phyloP scores from a whole-genome alignment of 2,329 filamentous ascomycete genomes.

The Ophiostoma pallidulum region DNA sequence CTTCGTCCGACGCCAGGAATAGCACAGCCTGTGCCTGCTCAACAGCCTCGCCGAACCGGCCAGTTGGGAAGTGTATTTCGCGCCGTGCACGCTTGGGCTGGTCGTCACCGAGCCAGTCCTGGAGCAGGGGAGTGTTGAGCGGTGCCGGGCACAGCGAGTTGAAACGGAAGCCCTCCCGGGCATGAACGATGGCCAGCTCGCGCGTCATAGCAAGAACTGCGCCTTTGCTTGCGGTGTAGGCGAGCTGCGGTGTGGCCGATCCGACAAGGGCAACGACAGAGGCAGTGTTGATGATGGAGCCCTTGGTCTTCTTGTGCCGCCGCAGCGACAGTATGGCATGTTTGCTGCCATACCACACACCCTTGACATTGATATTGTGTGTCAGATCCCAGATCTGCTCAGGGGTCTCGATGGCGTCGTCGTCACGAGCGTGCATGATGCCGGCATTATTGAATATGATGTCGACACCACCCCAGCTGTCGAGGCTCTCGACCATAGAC shows the following conservation, averaged over 20 bases:
- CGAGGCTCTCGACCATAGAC: constrained; percentile 62
- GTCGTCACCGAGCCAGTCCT: constrained; percentile 91
- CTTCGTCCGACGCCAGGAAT: constrained; percentile 80
- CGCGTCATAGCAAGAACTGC: constrained; percentile 84
- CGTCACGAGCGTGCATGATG: constrained; percentile 84
- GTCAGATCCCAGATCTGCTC: constrained; percentile 93
- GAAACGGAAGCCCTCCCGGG: constrained; percentile 79
- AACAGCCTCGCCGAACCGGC: constrained; percentile 84
- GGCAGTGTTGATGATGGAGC: constrained; percentile 85
- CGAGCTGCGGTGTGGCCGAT: constrained; percentile 77
- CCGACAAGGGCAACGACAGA: constrained; percentile 82
- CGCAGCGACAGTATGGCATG: constrained; percentile 77
- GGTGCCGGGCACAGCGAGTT: constrained; percentile 86
- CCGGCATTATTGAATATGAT: constrained; percentile 97
- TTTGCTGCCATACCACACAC: constrained; percentile 94
- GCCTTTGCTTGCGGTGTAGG: constrained; percentile 90
- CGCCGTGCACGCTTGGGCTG: constrained; percentile 68
- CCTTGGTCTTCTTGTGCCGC: constrained; percentile 66
- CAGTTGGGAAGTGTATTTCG: constrained; percentile 81
- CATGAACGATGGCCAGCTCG: constrained; percentile 86
- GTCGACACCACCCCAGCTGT: constrained; percentile 80
- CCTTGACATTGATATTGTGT: constrained; percentile 92
- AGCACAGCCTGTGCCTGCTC: constrained; percentile 87
- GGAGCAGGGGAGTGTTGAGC: constrained; percentile 81
- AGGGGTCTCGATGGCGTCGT: constrained; percentile 71